These are phyloP conservation scores for Ceratocystis eucalypticola DNA, from an alignment of 2,329 filamentous ascomycete genomes.

Conservation along the genomic window DNA sequence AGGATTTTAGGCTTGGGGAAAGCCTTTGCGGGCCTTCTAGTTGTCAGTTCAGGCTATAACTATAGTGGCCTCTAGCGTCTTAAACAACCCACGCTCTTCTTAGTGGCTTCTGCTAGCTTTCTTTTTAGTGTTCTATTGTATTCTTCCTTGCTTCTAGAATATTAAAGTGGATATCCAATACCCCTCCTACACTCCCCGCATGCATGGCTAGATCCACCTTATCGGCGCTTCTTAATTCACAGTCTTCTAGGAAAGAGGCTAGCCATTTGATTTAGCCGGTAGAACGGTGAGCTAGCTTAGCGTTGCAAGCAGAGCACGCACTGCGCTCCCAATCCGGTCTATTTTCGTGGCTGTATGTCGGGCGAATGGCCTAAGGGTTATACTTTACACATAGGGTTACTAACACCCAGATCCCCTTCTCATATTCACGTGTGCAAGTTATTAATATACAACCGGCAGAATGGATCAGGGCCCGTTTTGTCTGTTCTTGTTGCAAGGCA, in stretches of 20 bases:
- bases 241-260: not conserved
- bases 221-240: not conserved
- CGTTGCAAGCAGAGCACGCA: too few relatives aligned
- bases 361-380: not conserved
- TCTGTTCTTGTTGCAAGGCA: too few relatives aligned
- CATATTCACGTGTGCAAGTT: not conserved
- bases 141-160: slow-evolving; percentile 1
- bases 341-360: not conserved
- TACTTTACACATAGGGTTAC: too few relatives aligned
- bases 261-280: not conserved
- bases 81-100: not conserved
- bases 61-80: not conserved
- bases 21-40: not conserved
- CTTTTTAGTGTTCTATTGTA: not conserved
- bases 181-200: not conserved
- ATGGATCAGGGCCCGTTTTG: too few relatives aligned
- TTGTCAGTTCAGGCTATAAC: not conserved
- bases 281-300: not conserved
- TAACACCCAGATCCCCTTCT: too few relatives aligned
- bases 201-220: not conserved
- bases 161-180: not conserved
- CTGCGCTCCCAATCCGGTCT: not conserved
- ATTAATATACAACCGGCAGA: not conserved
- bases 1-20: not conserved
- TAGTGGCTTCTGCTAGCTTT: not conserved